Evolutionary conservation across 164 flowering plant genomes (phyloP).

Genomic region (Piper betle): DNA sequence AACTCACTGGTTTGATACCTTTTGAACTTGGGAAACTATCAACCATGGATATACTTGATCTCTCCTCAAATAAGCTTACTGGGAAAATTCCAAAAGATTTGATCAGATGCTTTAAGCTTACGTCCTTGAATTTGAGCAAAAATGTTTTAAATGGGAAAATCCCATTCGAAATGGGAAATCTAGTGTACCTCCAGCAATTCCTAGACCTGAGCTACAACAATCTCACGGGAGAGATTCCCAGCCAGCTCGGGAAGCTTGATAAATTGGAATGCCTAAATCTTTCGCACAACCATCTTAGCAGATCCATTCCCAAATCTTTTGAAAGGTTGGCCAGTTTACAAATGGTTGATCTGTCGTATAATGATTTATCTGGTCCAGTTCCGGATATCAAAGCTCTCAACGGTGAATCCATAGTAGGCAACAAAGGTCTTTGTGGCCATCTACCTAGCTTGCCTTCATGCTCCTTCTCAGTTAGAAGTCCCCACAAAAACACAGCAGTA

Average conservation of each 20-base stretch:
- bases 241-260: slow-evolving; percentile 26
- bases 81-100: neutral
- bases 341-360: too few species aligned
- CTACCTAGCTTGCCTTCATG: too few species aligned
- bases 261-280: slow-evolving; percentile 33
- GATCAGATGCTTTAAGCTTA: neutral
- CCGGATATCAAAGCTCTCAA: too few species aligned
- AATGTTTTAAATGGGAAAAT: neutral
- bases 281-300: slow-evolving; percentile 42
- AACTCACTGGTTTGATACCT: neutral
- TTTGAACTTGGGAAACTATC: neutral
- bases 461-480: too few species aligned
- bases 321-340: too few species aligned
- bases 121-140: neutral
- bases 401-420: too few species aligned
- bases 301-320: too few species aligned
- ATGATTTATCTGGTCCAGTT: too few species aligned
- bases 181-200: slow-evolving; percentile 12
- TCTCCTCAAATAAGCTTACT: neutral
- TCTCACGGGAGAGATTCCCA: slow-evolving; percentile 28
- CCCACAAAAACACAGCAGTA: too few species aligned
- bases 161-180: slow-evolving; percentile 7
- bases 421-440: too few species aligned
- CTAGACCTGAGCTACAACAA: slow-evolving; percentile 35
- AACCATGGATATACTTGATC: neutral